Conservation (phyloP, 176 grass and related monocot genomes). For the Juncus inflexus region DNA sequence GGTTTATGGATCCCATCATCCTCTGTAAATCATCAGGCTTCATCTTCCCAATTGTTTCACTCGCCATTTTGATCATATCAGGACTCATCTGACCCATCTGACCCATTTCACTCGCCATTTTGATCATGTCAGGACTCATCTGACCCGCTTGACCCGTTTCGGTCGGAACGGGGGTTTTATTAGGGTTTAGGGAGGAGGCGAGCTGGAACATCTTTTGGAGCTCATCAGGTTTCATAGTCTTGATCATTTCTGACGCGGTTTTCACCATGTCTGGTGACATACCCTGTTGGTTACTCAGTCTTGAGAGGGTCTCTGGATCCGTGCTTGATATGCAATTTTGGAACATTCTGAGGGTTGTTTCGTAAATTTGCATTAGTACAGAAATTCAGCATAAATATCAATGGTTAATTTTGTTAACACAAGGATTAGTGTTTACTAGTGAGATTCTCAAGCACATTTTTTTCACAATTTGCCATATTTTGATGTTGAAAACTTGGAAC, state of each 20-base stretch:
- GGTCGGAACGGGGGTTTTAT: constrained; percentile 30
- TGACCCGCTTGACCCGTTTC: neutral
- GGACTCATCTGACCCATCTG: constrained; percentile 92
- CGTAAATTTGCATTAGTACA: constrained; percentile 22
- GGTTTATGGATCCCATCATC: constrained; percentile 70
- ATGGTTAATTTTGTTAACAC: constrained; percentile 4
- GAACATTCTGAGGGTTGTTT: constrained; percentile 44
- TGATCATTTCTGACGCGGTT: constrained; percentile 68
- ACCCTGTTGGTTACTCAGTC: constrained; percentile 52
- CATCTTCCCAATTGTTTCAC: constrained; percentile 78
- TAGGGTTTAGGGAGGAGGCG: constrained; percentile 66
- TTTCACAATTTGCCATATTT: neutral
- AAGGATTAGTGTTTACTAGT: neutral
- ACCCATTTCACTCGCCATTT: constrained; percentile 53
- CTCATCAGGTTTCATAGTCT: constrained; percentile 87
- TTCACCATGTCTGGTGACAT: constrained; percentile 86
- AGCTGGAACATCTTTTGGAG: constrained; percentile 84
- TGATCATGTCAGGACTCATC: constrained; percentile 28
- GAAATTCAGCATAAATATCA: constrained; percentile 13
- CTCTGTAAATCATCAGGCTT: constrained; percentile 78
- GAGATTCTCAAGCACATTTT: neutral
- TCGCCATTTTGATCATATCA: constrained; percentile 86
- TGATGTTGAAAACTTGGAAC: constrained; percentile 11
- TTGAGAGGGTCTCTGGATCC: constrained; percentile 37
- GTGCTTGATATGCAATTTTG: constrained; percentile 51